phyloP scores from a whole-genome alignment of 2,329 filamentous ascomycete species.

The Sarocladium strictum region DNA sequence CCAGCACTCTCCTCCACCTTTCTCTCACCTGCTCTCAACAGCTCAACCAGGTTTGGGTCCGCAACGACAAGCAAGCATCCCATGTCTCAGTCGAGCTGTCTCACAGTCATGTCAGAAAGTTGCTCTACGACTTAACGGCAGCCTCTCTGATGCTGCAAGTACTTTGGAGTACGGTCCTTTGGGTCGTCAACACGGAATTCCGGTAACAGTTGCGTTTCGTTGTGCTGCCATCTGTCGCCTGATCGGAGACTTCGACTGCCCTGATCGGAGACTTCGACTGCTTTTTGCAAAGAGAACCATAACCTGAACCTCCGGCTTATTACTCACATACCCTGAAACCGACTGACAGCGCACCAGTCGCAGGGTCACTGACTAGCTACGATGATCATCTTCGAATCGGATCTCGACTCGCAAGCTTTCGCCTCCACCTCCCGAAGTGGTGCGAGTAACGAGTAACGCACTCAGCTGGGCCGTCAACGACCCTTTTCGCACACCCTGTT shows the following conservation, averaged over 20 bases:
- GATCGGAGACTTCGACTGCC: background rate
- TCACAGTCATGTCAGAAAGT: background rate
- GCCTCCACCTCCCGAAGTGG: background rate
- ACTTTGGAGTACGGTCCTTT: background rate
- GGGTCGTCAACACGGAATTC: background rate
- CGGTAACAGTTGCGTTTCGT: slow-evolving; percentile 2
- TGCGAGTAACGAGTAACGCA: background rate
- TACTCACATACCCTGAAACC: background rate
- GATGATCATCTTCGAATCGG: background rate
- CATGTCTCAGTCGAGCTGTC: background rate
- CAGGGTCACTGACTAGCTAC: background rate
- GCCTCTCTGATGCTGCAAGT: background rate
- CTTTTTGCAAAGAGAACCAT: background rate
- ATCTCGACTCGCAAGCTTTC: background rate
- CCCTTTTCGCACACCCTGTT: background rate
- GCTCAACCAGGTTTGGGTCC: background rate
- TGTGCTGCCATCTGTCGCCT: background rate
- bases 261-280: background rate
- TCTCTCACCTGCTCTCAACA: background rate
- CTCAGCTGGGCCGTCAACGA: background rate
- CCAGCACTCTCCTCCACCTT: background rate
- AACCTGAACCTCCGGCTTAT: no score
- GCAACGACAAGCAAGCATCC: background rate
- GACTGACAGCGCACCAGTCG: background rate
- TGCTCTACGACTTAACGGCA: background rate